phyloP scores from a whole-genome alignment of 164 flowering plant species.

The Tetracentron sinense region DNA sequence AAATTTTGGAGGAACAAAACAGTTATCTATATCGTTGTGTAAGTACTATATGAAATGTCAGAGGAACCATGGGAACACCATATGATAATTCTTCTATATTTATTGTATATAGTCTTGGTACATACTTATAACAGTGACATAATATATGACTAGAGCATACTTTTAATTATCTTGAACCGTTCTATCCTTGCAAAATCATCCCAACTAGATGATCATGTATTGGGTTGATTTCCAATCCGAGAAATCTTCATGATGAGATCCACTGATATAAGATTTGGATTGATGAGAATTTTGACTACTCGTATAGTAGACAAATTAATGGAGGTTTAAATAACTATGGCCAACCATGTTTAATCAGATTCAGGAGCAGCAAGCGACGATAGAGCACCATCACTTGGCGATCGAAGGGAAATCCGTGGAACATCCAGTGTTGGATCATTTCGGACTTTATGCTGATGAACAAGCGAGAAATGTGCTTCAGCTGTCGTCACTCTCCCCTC shows the following conservation, averaged over 20 bases:
- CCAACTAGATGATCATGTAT: no score
- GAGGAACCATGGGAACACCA: not conserved
- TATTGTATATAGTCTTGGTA: not conserved
- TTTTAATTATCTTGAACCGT: no score
- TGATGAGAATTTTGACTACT: no score
- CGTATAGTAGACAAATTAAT: no score
- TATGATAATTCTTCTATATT: not conserved
- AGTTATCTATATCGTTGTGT: constrained; percentile 29
- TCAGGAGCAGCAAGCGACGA: constrained; percentile 27
- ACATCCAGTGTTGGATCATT: constrained; percentile 35
- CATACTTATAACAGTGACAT: no score
- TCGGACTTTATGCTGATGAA: constrained; percentile 37
- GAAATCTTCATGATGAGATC: no score
- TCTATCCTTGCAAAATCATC: no score
- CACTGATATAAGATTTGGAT: no score
- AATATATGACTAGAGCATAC: no score
- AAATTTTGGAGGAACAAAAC: constrained; percentile 37
- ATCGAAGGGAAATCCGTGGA: constrained; percentile 28
- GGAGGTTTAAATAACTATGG: no score
- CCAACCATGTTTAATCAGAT: constrained; percentile 15
- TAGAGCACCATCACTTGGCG: constrained; percentile 31
- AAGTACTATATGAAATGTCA: not conserved
- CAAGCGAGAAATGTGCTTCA: constrained; percentile 39
- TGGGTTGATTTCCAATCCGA: no score
- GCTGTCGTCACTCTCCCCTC: constrained; percentile 29